phyloP scores from a whole-genome alignment of 140 eudicot species.

The Bidens hawaiensis region DNA sequence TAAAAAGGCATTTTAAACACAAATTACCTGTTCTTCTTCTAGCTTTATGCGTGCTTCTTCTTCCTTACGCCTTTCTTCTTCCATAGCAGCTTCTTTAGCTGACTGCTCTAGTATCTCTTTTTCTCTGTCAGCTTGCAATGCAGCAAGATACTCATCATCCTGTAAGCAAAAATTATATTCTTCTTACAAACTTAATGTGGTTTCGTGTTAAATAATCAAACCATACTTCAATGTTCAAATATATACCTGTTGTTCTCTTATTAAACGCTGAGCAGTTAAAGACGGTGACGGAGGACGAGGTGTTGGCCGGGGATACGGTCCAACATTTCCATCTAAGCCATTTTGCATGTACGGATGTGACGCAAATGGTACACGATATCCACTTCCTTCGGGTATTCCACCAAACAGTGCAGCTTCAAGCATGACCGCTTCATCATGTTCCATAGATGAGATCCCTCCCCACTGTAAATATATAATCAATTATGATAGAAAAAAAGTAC shows the following conservation, averaged over 20 bases:
- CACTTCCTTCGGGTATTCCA: slow-evolving; percentile 64
- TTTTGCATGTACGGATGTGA: slow-evolving; percentile 56
- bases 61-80: slow-evolving; percentile 67
- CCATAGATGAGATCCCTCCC: slow-evolving; percentile 95
- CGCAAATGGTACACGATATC: slow-evolving; percentile 53
- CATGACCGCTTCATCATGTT: slow-evolving; percentile 98
- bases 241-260: slow-evolving; percentile 93
- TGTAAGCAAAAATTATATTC: slow-evolving; percentile 21
- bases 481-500: neutral
- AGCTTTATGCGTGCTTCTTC: slow-evolving; percentile 51
- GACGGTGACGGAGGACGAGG: slow-evolving; percentile 95
- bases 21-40: slow-evolving; percentile 67
- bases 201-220: neutral
- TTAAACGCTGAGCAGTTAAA: slow-evolving; percentile 76
- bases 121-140: slow-evolving; percentile 93
- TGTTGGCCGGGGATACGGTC: slow-evolving; percentile 37
- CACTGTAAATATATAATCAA: slow-evolving; percentile 38
- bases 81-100: slow-evolving; percentile 69
- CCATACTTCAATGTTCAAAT: neutral
- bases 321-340: slow-evolving; percentile 36
- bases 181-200: neutral
- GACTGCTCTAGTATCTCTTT: slow-evolving; percentile 61
- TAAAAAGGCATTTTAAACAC: too few relatives aligned
- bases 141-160: slow-evolving; percentile 95
- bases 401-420: slow-evolving; percentile 99